Conservation (phyloP, 2,329 filamentous ascomycete genomes). For the Bipolaris gigantea region DNA sequence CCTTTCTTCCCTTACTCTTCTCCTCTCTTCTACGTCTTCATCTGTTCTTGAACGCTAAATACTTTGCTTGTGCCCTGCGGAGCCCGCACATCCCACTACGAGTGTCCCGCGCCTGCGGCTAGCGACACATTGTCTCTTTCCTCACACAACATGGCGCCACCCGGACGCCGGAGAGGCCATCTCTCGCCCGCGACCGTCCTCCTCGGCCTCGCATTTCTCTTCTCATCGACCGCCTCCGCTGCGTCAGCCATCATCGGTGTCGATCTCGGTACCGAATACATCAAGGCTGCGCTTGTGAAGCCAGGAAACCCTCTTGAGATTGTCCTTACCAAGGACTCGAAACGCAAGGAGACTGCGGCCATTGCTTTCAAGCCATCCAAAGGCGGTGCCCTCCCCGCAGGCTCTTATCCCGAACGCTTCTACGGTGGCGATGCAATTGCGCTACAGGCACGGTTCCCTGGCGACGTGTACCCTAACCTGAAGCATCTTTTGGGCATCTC, state of each 20-base stretch:
- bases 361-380: constrained; percentile 90
- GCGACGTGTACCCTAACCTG: constrained; percentile 92
- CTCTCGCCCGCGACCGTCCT: constrained; percentile 52
- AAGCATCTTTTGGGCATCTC: constrained; percentile 84
- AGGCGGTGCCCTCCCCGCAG: constrained; percentile 59
- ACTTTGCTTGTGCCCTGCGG: constrained; percentile 21
- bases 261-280: constrained; percentile 93
- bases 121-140: constrained; percentile 9
- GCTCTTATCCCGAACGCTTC: constrained; percentile 76
- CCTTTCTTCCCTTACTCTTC: constrained; percentile 27
- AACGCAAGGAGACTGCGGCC: constrained; percentile 89
- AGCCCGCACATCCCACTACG: constrained; percentile 30
- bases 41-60: constrained; percentile 4
- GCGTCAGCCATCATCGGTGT: constrained; percentile 83
- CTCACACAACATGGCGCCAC: constrained; percentile 50
- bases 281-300: constrained; percentile 95
- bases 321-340: constrained; percentile 95
- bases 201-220: constrained; percentile 57
- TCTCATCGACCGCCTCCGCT: constrained; percentile 60
- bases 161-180: constrained; percentile 48
- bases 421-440: constrained; percentile 93
- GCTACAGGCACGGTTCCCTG: constrained; percentile 81
- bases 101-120: constrained; percentile 5
- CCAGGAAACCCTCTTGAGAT: constrained; percentile 97
- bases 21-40: constrained; percentile 16